phyloP scores from a whole-genome alignment of 2,329 filamentous ascomycete genomes.

The Phialemonium atrogriseum region DNA sequence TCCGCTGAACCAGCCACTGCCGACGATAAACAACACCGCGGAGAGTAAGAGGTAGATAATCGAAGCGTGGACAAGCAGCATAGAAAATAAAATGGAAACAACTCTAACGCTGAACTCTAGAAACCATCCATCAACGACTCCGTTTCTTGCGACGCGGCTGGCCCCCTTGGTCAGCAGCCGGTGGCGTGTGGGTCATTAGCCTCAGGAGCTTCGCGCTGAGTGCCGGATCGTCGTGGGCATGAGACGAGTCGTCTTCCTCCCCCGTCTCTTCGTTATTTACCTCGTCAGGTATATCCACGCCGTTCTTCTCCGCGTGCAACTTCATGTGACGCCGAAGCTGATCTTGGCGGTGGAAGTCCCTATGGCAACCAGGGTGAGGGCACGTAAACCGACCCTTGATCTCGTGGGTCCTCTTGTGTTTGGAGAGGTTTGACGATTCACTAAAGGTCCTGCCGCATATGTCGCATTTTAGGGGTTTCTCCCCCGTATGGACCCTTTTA shows the following conservation, averaged over 20 bases:
- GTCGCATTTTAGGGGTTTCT: constrained; percentile 52
- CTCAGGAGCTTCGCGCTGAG: too few species aligned
- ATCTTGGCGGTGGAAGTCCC: constrained; percentile 51
- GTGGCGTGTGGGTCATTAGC: too few species aligned
- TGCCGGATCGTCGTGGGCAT: neutral
- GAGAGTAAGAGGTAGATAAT: too few species aligned
- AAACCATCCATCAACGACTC: constrained; percentile 1
- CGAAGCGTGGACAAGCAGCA: too few species aligned
- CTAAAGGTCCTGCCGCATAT: constrained; percentile 52
- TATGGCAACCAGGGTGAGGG: constrained; percentile 37
- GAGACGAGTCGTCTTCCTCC: neutral
- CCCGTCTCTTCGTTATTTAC: neutral
- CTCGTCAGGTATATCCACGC: neutral
- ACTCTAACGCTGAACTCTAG: too few species aligned
- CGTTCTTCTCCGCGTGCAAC: constrained; percentile 13
- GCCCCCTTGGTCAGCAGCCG: neutral
- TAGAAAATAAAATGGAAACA: too few species aligned
- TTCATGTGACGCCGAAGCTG: constrained; percentile 49
- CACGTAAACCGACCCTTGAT: constrained; percentile 44
- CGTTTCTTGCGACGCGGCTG: neutral
- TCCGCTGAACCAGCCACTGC: too few species aligned
- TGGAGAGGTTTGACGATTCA: constrained; percentile 59
- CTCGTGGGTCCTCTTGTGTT: constrained; percentile 55
- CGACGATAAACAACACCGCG: too few species aligned
- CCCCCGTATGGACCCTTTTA: constrained; percentile 55